Conservation (phyloP, 2,329 filamentous ascomycete species). For the Arthrobotrys entomopaga region DNA sequence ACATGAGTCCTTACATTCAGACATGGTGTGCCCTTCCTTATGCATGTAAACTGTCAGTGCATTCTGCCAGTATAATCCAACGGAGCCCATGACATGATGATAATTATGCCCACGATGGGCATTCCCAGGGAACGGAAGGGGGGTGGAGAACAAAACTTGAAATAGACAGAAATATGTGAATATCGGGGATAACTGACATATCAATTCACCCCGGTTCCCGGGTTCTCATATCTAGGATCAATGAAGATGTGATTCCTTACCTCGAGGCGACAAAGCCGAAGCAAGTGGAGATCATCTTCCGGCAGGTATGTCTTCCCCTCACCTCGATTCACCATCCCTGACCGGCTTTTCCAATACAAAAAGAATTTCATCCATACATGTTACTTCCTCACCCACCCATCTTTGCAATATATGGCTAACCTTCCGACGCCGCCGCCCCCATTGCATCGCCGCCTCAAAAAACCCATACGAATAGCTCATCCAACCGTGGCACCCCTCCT, state of each 20-base stretch:
- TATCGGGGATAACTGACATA: background rate
- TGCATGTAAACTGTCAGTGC: slow-evolving; percentile 13
- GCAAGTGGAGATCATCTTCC: slow-evolving; percentile 55
- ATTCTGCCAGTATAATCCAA: background rate
- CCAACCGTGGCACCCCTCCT: slow-evolving; percentile 54
- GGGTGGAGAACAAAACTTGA: too few species aligned
- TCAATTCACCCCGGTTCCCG: slow-evolving; percentile 14
- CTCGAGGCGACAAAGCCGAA: slow-evolving; percentile 46
- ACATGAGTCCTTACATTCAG: slow-evolving; percentile 1
- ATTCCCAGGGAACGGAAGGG: background rate
- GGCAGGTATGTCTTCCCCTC: slow-evolving; percentile 41
- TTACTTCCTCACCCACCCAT: slow-evolving; percentile 34
- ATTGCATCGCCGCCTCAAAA: slow-evolving; percentile 12
- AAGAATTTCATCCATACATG: slow-evolving; percentile 35
- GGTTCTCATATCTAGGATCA: slow-evolving; percentile 45
- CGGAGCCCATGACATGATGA: background rate
- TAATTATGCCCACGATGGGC: background rate
- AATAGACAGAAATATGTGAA: background rate
- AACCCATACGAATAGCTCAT: slow-evolving; percentile 27
- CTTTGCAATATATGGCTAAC: slow-evolving; percentile 38
- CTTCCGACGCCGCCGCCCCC: slow-evolving; percentile 5
- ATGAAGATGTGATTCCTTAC: slow-evolving; percentile 54
- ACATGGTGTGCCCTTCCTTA: slow-evolving; percentile 7
- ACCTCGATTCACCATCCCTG: slow-evolving; percentile 33
- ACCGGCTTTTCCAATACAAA: slow-evolving; percentile 15